phyloP scores from a whole-genome alignment of 148 eudicot species.

The Chenopodium suecicum region DNA sequence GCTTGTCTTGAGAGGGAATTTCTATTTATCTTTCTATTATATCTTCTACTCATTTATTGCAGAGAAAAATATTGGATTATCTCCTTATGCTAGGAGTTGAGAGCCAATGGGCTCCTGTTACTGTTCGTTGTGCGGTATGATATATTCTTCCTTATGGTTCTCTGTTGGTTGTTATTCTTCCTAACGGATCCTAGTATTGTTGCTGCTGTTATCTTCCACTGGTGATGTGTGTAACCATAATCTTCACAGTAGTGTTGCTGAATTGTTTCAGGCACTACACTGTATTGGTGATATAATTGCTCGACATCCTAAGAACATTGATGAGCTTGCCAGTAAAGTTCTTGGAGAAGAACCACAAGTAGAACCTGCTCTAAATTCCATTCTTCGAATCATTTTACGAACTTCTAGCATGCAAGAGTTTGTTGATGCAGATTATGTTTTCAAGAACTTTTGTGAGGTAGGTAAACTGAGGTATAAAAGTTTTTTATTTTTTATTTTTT shows the following conservation, averaged over 20 bases:
- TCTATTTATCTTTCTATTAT: neutral
- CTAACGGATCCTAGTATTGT: neutral
- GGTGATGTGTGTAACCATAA: conserved; percentile 7
- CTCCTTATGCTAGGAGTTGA: conserved; percentile 91
- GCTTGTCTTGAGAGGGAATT: too few relatives aligned
- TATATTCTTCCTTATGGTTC: conserved; percentile 12
- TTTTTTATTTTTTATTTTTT: too few relatives aligned
- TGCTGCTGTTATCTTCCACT: conserved; percentile 9
- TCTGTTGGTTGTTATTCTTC: neutral
- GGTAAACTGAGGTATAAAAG: neutral
- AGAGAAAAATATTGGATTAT: conserved; percentile 79
- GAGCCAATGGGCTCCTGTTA: conserved; percentile 96
- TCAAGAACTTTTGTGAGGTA: conserved; percentile 94
- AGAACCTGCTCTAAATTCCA: conserved; percentile 82
- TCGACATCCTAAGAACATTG: conserved; percentile 69
- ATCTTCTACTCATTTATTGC: conserved; percentile 24
- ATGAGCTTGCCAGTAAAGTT: conserved; percentile 69
- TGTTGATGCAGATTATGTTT: conserved; percentile 81
- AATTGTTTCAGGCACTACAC: conserved; percentile 59
- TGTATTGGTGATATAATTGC: conserved; percentile 79
- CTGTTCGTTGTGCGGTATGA: conserved; percentile 86
- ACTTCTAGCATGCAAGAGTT: conserved; percentile 89
- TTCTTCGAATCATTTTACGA: conserved; percentile 77
- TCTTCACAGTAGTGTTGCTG: conserved; percentile 15
- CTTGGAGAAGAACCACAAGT: conserved; percentile 88